Evolutionary conservation across 495 filamentous ascomycete genomes (phyloP), one percentile per base, ranked within the genome.

Genomic region (Penicillium parvum): DNA sequence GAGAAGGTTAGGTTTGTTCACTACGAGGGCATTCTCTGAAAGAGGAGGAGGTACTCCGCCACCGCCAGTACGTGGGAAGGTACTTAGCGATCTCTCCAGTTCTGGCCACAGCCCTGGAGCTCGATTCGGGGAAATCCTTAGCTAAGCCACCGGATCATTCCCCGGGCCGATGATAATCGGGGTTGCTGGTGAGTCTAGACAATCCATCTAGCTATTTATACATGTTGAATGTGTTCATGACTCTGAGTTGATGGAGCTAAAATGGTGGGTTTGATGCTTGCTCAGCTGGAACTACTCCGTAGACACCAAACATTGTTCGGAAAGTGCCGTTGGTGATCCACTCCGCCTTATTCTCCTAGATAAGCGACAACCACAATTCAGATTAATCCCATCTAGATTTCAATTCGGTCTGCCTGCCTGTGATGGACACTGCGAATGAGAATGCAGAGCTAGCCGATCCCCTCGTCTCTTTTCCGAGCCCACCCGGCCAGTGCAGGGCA

Each of bases 1-100:
- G 20, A 38, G 30, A 27, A 16, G 38, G 15, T 29, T 20, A 23
- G 27, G 27, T 42, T 37, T 37, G 18, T 45, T 22, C 7, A 23
- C n/a, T n/a, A n/a, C n/a, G n/a, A n/a, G n/a, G n/a, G n/a, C n/a
- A n/a, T n/a, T n/a, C n/a, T n/a, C n/a, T n/a, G n/a, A n/a, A n/a
- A n/a, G n/a, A n/a, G n/a, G n/a, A n/a, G n/a, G n/a, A 60, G 49
- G 57, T 60, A 61, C 54, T 58, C 51, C 45, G 57, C 51, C 57
- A 61, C 54, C 43, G 48, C 45, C 37, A 40, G 22, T 22, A 45
- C 23, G 53, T 45, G 38, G 4, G 29, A 49, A 50, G 49, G 45
- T 55, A 51, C 52, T 47, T 55, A 14, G 19, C 30, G 18, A 36
- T 30, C 12, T 9, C 28, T 37, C 34, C 35, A 35, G 43, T 46